phyloP scores from a whole-genome alignment of 805 yeast genomes.

The Candida morakotiae region DNA sequence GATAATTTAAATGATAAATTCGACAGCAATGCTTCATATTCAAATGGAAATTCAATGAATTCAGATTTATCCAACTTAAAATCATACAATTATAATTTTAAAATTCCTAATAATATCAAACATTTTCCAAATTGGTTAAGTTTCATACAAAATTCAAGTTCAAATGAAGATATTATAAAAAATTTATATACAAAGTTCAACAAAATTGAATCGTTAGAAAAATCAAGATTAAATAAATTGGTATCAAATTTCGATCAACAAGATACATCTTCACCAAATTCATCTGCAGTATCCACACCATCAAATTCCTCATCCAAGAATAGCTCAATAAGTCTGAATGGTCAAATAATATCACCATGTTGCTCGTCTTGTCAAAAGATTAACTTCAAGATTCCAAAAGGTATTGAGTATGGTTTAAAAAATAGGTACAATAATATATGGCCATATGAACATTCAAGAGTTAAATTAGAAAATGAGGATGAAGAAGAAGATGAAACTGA shows the following conservation, averaged over 20 bases:
- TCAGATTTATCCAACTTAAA: not conserved
- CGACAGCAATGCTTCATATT: not conserved
- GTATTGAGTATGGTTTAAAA: constrained; percentile 42
- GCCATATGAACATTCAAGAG: constrained; percentile 49
- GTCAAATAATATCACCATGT: constrained; percentile 31
- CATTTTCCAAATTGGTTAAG: constrained; percentile 32
- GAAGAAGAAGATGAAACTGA: not conserved
- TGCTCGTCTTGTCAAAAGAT: constrained; percentile 42
- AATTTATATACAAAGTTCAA: constrained; percentile 27
- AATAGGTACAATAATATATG: constrained; percentile 44
- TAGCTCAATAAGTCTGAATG: too few species aligned
- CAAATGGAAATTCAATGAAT: not conserved
- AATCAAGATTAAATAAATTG: constrained; percentile 23
- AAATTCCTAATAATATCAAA: constrained; percentile 14
- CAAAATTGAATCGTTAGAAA: constrained; percentile 36
- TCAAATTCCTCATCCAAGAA: too few species aligned
- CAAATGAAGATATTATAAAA: constrained; percentile 17
- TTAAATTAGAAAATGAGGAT: constrained; percentile 18
- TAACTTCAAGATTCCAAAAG: constrained; percentile 36
- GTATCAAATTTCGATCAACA: constrained; percentile 14
- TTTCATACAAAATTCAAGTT: constrained; percentile 16
- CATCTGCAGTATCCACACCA: constrained; percentile 5
- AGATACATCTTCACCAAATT: not conserved
- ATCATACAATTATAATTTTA: constrained; percentile 18
- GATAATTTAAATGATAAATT: constrained; percentile 7